Conservation (phyloP, 2,329 filamentous ascomycete genomes). For the Thermothelomyces thermophilus region DNA sequence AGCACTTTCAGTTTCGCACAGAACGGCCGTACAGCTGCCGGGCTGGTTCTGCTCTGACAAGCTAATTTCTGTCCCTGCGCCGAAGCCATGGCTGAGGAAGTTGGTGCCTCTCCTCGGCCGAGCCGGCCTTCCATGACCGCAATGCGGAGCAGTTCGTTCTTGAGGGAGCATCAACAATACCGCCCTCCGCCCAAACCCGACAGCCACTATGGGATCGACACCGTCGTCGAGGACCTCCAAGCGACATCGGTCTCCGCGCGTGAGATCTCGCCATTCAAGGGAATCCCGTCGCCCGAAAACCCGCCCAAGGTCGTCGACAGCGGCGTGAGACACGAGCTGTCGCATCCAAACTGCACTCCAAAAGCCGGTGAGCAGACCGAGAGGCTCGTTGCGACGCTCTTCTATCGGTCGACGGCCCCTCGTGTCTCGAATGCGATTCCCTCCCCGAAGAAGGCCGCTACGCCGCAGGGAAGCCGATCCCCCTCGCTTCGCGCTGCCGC, state of each 20-base stretch:
- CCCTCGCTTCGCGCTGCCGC: constrained; percentile 27
- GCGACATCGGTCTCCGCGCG: constrained; percentile 33
- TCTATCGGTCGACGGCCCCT: constrained; percentile 47
- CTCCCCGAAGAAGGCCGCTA: constrained; percentile 32
- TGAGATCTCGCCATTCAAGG: constrained; percentile 47
- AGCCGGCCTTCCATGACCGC: constrained; percentile 22
- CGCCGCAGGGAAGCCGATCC: constrained; percentile 21
- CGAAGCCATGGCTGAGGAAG: constrained; percentile 21
- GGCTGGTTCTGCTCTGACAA: neutral
- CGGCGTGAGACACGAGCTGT: constrained; percentile 55
- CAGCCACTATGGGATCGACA: constrained; percentile 56
- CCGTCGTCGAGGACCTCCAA: constrained; percentile 52
- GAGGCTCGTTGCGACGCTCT: constrained; percentile 55
- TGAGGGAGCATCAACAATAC: constrained; percentile 58
- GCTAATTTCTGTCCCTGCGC: neutral
- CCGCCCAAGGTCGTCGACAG: constrained; percentile 56
- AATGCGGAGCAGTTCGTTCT: constrained; percentile 53
- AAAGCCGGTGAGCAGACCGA: constrained; percentile 41
- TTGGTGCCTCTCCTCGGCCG: constrained; percentile 11
- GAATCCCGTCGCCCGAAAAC: constrained; percentile 52
- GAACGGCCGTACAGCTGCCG: neutral
- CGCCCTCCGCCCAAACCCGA: constrained; percentile 50
- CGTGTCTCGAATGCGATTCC: constrained; percentile 31
- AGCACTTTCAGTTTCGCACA: neutral
- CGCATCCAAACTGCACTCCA: constrained; percentile 57